Base-by-base conservation (phyloP, 2,329 filamentous ascomycete species). In the Colletotrichum echinochloae region DNA sequence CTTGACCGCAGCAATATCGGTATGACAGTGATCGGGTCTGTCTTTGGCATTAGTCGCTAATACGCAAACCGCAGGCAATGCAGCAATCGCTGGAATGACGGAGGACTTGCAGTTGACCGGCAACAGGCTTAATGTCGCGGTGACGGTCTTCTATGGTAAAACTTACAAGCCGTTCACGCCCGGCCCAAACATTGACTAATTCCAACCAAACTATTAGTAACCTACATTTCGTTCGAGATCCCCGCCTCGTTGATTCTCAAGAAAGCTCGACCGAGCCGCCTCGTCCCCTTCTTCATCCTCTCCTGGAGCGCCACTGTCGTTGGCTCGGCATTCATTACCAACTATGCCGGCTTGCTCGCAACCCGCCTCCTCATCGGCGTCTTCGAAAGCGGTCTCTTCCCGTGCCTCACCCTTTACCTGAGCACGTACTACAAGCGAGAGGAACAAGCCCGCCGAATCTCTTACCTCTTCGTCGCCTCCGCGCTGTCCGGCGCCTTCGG, bases 201-300 rank as follows among this genome's bases (percentile, higher is more conserved):
- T 0, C 88, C n/a, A n/a, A n/a, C n/a, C n/a, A n/a, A 91, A 76
- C 79, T 90, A 12, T 88, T 88, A 0, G 83, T 81, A 9, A 86
- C 84, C 18, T 86, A 87, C 60, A 83, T 87, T 16, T 72, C 81
- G 2, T 83, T 86, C 51, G 85, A 80, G 52, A 77, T 73, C 2
- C 78, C 78, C 16, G 74, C 76, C 41, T 76, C 76, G 44, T 72
- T 81, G 14, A 60, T 79, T 44, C 76, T 81, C 48, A 79, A 79
- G 73, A 75, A 75, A 48, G 73, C 80, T 37, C 78, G 78, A 41
- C 78, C 79, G 8, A 77, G 77, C 18, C 75, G 77, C 52, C 71
- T 79, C 14, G 75, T 81, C 33, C 75, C 77, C 3, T 20, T 70
- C 39, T 74, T 78, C 39, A 73, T 74, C 44, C 67, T 85, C 23